Conservation (phyloP, 2,329 filamentous ascomycete species). For the Lasiodiplodia sp. region DNA sequence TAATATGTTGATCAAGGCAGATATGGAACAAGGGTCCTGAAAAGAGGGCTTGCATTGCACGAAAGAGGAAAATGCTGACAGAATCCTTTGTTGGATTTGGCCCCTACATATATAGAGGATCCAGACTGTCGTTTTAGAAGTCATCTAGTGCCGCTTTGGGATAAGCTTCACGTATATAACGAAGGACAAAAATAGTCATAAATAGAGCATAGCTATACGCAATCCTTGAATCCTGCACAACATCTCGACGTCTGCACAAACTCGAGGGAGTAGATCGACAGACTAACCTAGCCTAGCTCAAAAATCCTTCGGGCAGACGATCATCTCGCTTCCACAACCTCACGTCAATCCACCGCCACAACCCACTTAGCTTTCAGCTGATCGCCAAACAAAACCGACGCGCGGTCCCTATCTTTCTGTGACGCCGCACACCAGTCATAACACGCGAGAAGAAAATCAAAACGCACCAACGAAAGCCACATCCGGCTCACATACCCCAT, state of each 20-base stretch:
- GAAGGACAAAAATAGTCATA: background rate
- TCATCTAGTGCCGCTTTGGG: background rate
- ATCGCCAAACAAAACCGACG: background rate
- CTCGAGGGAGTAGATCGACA: background rate
- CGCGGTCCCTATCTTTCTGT: background rate
- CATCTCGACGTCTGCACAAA: background rate
- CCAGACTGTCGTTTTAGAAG: background rate
- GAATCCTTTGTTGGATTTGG: background rate
- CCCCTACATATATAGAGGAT: background rate
- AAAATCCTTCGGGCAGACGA: background rate
- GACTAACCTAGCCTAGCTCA: background rate
- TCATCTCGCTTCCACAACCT: constrained; percentile 1
- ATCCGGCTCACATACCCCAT: background rate
- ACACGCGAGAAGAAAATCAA: background rate
- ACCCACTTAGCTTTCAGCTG: constrained; percentile 2
- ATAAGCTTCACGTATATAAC: background rate
- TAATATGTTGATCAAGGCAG: background rate
- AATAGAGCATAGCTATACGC: background rate
- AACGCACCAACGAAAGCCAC: constrained; percentile 8
- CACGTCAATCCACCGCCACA: background rate
- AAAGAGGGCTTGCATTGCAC: background rate
- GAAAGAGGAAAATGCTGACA: background rate
- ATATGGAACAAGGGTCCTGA: background rate
- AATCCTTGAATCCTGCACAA: background rate
- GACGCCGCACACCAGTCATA: background rate